Evolutionary conservation across 306 rosid genomes (phyloP).

Genomic region (Lathyrus sativus): DNA sequence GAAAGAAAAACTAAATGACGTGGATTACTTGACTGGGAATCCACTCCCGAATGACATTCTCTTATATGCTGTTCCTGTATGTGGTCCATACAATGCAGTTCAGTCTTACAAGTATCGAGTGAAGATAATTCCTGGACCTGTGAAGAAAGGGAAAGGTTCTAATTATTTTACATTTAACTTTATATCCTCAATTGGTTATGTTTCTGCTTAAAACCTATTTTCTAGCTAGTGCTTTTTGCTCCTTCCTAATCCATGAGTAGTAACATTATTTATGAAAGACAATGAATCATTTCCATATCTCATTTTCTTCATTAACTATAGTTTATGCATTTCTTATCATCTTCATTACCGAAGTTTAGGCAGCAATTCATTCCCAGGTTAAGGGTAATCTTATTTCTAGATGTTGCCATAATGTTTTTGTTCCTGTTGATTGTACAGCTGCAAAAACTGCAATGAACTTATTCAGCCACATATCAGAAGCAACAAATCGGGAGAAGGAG

Average conservation of each 20-base stretch:
- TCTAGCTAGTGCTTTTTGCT: background rate
- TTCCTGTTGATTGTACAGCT: conserved; percentile 44
- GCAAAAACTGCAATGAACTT: conserved; percentile 92
- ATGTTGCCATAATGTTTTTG: conserved; percentile 7
- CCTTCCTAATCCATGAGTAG: background rate
- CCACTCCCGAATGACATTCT: conserved; percentile 89
- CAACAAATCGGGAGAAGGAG: conserved; percentile 85
- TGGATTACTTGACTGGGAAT: conserved; percentile 95
- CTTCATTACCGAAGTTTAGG: background rate
- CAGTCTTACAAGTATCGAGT: conserved; percentile 89
- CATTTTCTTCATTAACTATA: too few species aligned
- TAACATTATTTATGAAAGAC: too few species aligned
- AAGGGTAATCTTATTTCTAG: conserved; percentile 15
- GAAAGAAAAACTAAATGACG: conserved; percentile 80
- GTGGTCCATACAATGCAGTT: conserved; percentile 85
- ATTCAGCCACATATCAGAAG: conserved; percentile 91
- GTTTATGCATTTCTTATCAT: background rate
- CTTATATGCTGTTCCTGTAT: conserved; percentile 87
- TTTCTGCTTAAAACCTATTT: conserved; percentile 16
- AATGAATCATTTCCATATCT: too few species aligned
- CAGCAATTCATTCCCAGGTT: background rate
- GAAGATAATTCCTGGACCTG: conserved; percentile 89
- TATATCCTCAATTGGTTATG: conserved; percentile 7
- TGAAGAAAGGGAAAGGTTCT: conserved; percentile 92
- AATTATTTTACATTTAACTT: conserved; percentile 7